Evolutionary conservation across 2,329 filamentous ascomycete species (phyloP).

Genomic region (Aureobasidium musti): DNA sequence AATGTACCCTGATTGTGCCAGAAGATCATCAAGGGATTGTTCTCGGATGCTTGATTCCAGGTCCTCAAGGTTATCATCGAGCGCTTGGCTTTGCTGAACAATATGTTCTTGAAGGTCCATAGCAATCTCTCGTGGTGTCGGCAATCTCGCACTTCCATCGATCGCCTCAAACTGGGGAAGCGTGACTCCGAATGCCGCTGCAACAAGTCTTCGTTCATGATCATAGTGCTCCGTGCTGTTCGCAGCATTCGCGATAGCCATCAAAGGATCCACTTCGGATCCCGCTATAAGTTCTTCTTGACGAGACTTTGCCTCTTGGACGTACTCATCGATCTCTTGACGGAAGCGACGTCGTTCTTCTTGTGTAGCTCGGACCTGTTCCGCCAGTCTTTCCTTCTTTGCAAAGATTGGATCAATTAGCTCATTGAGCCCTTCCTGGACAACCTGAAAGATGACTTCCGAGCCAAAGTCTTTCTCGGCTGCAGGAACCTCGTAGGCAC

Average conservation of each 20-base stretch:
- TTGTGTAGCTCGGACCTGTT: constrained; percentile 66
- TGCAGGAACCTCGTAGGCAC: constrained; percentile 74
- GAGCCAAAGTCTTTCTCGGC: constrained; percentile 81
- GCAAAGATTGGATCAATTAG: constrained; percentile 85
- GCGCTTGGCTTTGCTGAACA: constrained; percentile 36
- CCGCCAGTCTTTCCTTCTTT: constrained; percentile 72
- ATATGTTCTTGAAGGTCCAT: constrained; percentile 34
- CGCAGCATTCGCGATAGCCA: constrained; percentile 33
- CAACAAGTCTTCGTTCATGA: not conserved
- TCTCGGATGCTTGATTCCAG: constrained; percentile 41
- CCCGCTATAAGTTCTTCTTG: constrained; percentile 40
- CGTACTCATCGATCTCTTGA: constrained; percentile 47
- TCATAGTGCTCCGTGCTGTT: not conserved
- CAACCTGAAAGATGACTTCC: constrained; percentile 87
- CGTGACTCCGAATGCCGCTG: not conserved
- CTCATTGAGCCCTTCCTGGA: constrained; percentile 91
- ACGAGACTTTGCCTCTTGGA: constrained; percentile 33
- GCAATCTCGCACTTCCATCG: constrained; percentile 5
- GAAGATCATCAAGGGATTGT: constrained; percentile 48
- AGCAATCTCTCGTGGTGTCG: constrained; percentile 26
- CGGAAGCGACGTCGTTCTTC: constrained; percentile 59
- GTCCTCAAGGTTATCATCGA: constrained; percentile 37
- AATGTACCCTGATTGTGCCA: constrained; percentile 35
- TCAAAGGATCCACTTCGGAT: constrained; percentile 36
- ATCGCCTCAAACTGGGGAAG: not conserved